These are phyloP conservation scores for Spinacia oleracea DNA, from an alignment of 179 eudicot species.

Conservation along the genomic window DNA sequence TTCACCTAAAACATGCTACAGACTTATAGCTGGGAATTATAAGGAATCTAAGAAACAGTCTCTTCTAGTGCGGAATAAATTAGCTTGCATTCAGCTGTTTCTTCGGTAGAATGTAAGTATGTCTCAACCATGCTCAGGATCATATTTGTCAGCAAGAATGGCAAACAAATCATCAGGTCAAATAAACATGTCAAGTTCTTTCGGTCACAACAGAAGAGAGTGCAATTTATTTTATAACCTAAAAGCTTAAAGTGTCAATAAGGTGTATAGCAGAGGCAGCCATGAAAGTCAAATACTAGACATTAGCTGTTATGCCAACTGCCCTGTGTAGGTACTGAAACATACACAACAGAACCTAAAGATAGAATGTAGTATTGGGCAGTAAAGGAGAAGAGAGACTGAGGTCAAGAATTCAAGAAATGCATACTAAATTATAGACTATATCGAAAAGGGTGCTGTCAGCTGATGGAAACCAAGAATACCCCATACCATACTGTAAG, in stretches of 20 bases:
- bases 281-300: not conserved
- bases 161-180: not conserved
- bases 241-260: not conserved
- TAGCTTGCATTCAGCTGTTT: not conserved
- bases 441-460: not conserved
- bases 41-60: not conserved
- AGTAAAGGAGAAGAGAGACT: not conserved
- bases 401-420: not conserved
- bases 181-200: conserved; percentile 1
- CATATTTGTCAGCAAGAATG: not conserved
- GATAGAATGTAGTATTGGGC: not conserved
- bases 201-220: not conserved
- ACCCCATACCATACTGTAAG: no score
- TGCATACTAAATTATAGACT: not conserved
- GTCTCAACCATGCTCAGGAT: not conserved
- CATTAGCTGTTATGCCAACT: not conserved
- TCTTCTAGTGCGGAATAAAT: not conserved
- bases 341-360: not conserved
- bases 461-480: not conserved
- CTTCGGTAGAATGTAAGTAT: not conserved
- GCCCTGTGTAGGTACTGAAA: no score
- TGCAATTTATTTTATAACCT: not conserved
- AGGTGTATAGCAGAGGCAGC: not conserved
- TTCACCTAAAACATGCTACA: not conserved
- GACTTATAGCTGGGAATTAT: not conserved